phyloP scores from a whole-genome alignment of 208 protist species.

The Blastocrithidia nonstop region DNA sequence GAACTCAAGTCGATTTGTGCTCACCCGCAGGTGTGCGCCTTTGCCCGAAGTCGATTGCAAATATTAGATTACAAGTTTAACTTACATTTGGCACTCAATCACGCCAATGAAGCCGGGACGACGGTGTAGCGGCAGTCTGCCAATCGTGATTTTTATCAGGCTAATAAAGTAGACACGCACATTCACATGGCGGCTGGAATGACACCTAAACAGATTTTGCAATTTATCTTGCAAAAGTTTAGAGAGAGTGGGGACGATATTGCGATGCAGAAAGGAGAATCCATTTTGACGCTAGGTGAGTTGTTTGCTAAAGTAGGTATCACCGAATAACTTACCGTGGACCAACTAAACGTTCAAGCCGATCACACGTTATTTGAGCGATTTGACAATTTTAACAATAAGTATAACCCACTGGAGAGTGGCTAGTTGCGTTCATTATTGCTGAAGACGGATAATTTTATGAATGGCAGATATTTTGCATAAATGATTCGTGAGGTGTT shows the following conservation, averaged over 20 bases:
- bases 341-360: conserved; percentile 93
- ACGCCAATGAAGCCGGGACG: conserved; percentile 78
- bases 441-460: conserved; percentile 98
- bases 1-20: conserved; percentile 62
- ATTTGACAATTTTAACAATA: conserved; percentile 99
- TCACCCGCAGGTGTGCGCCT: conserved; percentile 78
- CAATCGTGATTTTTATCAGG: conserved; percentile 91
- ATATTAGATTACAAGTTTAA: conserved; percentile 87
- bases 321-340: conserved; percentile 87
- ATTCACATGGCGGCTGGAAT: conserved; percentile 93
- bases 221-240: conserved; percentile 91
- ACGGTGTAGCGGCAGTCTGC: conserved; percentile 68
- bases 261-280: conserved; percentile 71
- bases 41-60: conserved; percentile 82
- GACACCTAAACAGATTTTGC: conserved; percentile 87
- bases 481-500: conserved; percentile 94
- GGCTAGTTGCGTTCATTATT: conserved; percentile 91
- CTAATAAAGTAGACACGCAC: conserved; percentile 94
- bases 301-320: conserved; percentile 78
- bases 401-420: conserved; percentile 96
- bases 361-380: conserved; percentile 93
- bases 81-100: conserved; percentile 89
- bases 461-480: conserved; percentile 95
- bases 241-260: conserved; percentile 85
- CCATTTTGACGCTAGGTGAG: conserved; percentile 57